phyloP scores from a whole-genome alignment of 2,329 filamentous ascomycete genomes.

The Aaosphaeria pasadenensis region DNA sequence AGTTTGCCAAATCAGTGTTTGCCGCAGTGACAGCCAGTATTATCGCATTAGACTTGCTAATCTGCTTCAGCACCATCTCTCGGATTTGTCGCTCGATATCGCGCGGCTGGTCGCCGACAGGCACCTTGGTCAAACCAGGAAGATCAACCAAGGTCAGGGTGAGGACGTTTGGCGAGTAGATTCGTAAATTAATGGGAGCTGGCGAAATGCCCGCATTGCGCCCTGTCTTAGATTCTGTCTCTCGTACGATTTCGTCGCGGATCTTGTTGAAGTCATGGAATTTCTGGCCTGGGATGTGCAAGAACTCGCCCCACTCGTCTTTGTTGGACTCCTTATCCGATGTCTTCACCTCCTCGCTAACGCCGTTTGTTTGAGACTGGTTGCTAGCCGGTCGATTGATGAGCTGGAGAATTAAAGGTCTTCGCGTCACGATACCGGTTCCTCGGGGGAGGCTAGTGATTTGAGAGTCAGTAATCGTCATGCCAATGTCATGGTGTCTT shows the following conservation, averaged over 20 bases:
- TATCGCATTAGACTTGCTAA: slow-evolving; percentile 97
- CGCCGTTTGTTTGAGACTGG: slow-evolving; percentile 68
- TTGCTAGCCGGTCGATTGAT: slow-evolving; percentile 72
- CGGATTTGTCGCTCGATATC: slow-evolving; percentile 96
- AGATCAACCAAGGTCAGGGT: slow-evolving; percentile 95
- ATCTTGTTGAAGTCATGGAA: slow-evolving; percentile 99
- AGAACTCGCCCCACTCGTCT: slow-evolving; percentile 98
- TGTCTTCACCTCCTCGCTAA: slow-evolving; percentile 62
- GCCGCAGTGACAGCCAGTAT: slow-evolving; percentile 94
- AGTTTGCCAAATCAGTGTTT: slow-evolving; percentile 98
- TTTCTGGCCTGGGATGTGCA: slow-evolving; percentile 96
- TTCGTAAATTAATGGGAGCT: slow-evolving; percentile 93
- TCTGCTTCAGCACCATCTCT: slow-evolving; percentile 98
- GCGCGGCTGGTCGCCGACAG: slow-evolving; percentile 91
- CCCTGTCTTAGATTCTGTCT: slow-evolving; percentile 95
- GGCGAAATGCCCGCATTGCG: slow-evolving; percentile 95
- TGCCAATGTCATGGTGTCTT: not conserved
- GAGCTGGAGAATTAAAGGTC: slow-evolving; percentile 93
- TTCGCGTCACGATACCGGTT: slow-evolving; percentile 93
- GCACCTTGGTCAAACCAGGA: slow-evolving; percentile 93
- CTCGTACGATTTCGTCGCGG: slow-evolving; percentile 91
- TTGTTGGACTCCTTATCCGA: slow-evolving; percentile 84
- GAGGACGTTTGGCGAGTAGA: slow-evolving; percentile 97
- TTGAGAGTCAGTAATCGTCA: slow-evolving; percentile 16
- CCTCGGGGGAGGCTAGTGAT: slow-evolving; percentile 80